Percentiles rank a stretch among this genome's conserved stretches.
These are phyloP conservation scores for Beauveria sp. DNA, from an alignment of 2,329 filamentous ascomycete genomes.

Conservation along the genomic window DNA sequence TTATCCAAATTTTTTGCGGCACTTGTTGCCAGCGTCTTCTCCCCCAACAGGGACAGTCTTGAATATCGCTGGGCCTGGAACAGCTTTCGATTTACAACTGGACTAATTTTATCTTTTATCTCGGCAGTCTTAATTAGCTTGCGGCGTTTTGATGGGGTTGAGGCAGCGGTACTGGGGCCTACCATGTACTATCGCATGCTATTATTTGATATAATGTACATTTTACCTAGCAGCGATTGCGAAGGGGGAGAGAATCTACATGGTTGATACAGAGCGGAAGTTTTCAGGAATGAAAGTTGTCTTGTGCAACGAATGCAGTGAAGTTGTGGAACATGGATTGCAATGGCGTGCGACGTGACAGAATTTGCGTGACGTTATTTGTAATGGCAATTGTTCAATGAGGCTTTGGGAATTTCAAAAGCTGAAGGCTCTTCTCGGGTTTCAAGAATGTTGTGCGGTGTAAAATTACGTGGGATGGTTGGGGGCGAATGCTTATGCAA, in stretches of 20 bases:
- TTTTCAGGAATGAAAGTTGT: neutral
- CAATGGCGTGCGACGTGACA: neutral
- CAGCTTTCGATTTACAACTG: neutral
- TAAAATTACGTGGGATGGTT: neutral
- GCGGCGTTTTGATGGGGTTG: neutral
- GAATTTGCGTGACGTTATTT: neutral
- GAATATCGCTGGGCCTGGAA: neutral
- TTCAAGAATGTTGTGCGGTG: neutral
- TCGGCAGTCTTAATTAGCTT: neutral
- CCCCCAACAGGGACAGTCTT: neutral
- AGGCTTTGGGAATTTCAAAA: neutral
- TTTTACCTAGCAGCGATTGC: neutral
- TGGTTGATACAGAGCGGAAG: neutral
- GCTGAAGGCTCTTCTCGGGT: neutral
- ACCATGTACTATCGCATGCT: neutral
- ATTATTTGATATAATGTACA: slow-evolving; percentile 1
- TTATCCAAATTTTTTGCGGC: neutral
- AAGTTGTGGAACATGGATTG: neutral
- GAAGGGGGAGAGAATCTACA: neutral
- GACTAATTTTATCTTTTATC: neutral
- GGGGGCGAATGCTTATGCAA: neutral
- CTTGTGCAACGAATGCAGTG: neutral
- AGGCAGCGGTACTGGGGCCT: neutral
- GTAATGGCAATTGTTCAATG: neutral
- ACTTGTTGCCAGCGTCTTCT: neutral